Evolutionary conservation across 1,284 basidiomycete species (phyloP).

Genomic region (Trichosporon sp.): DNA sequence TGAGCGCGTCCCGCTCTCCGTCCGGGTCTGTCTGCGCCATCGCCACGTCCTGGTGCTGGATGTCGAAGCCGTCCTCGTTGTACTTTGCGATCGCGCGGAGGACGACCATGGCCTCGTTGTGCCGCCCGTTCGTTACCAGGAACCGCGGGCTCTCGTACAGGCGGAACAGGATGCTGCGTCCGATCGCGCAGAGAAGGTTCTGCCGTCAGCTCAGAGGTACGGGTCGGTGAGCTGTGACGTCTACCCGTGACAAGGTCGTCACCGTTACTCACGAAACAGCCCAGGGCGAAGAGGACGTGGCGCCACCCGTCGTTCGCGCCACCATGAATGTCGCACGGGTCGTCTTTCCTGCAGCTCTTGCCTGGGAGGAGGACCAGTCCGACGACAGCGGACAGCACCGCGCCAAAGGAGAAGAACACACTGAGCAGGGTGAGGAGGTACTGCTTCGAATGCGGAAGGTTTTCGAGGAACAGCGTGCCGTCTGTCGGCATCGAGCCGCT

Average conservation of each 20-base stretch:
- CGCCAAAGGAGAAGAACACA: constrained; percentile 90
- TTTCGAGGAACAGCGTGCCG: constrained; percentile 89
- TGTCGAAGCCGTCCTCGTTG: constrained; percentile 71
- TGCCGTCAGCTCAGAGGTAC: constrained; percentile 49
- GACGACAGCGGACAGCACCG: constrained; percentile 78
- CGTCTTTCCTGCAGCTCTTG: constrained; percentile 65
- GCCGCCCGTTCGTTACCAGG: constrained; percentile 79
- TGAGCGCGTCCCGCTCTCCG: background rate
- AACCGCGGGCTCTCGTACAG: constrained; percentile 91
- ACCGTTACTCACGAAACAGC: constrained; percentile 65
- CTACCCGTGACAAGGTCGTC: background rate
- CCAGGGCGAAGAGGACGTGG: constrained; percentile 73
- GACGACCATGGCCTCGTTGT: constrained; percentile 76
- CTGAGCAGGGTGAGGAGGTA: constrained; percentile 94
- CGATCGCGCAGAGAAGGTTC: constrained; percentile 83
- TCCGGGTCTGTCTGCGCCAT: constrained; percentile 19
- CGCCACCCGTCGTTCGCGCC: constrained; percentile 82
- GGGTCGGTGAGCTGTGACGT: background rate
- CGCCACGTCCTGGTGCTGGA: constrained; percentile 70
- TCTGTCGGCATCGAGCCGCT: constrained; percentile 90
- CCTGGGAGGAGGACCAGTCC: constrained; percentile 75
- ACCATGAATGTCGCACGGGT: constrained; percentile 61
- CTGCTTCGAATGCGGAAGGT: constrained; percentile 86
- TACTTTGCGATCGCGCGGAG: constrained; percentile 79
- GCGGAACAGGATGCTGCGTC: constrained; percentile 83